These are phyloP conservation scores for Cruciata laevipes DNA, from an alignment of 257 asterid genomes.

Conservation along the genomic window DNA sequence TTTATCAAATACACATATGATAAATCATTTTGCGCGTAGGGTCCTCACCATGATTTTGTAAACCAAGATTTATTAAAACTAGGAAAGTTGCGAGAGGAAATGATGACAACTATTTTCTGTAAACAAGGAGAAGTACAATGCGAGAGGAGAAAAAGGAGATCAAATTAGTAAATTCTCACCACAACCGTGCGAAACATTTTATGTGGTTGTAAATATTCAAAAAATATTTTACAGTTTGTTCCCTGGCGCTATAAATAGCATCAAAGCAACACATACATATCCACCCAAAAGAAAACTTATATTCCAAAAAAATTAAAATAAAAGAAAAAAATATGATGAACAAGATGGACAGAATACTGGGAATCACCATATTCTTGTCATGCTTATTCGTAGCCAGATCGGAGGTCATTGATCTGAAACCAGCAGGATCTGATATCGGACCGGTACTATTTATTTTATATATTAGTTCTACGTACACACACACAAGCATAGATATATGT, in stretches of 20 bases:
- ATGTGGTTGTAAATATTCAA: neutral
- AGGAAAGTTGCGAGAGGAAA: too few species aligned
- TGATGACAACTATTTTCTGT: too few species aligned
- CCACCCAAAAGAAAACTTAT: neutral
- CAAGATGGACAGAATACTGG: neutral
- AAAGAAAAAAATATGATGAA: neutral
- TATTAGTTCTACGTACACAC: too few species aligned
- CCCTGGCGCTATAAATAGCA: neutral
- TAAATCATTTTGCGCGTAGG: too few species aligned
- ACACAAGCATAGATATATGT: neutral
- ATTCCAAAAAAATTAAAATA: neutral
- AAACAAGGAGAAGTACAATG: neutral
- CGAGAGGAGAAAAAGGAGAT: neutral
- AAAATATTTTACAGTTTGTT: too few species aligned
- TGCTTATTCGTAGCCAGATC: conserved; percentile 2
- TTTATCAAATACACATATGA: too few species aligned
- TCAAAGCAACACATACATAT: neutral
- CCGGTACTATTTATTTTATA: conserved; percentile 12
- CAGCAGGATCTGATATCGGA: conserved; percentile 16
- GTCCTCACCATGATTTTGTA: too few species aligned
- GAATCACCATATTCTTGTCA: neutral
- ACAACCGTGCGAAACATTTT: neutral
- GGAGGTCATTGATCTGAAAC: conserved; percentile 9
- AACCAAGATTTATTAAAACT: too few species aligned
- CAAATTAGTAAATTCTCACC: neutral